A percentile compares a stretch with the other conserved stretches of the same genome.
Evolutionary conservation across 768 basidiomycete genomes (phyloP).

Genomic region (Floccularia luteovirens): DNA sequence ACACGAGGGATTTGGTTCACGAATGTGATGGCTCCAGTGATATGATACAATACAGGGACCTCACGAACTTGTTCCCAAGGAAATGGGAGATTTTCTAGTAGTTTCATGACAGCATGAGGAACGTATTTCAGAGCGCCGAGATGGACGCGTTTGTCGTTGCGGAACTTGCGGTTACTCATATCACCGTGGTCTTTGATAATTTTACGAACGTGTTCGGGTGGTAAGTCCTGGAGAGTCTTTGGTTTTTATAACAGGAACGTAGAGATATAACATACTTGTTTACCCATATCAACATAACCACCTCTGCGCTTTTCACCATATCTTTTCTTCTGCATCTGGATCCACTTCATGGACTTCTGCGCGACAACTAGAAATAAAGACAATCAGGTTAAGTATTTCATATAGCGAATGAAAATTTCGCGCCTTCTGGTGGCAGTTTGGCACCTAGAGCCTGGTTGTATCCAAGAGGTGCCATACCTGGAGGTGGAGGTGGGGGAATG

Average conservation of each 20-base stretch:
- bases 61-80: constrained; percentile 99
- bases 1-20: constrained; percentile 97
- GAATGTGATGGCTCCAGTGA: constrained; percentile 98
- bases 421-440: constrained; percentile 41
- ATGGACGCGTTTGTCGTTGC: constrained; percentile 99
- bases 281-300: constrained; percentile 87
- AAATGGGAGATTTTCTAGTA: constrained; percentile 95
- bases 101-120: constrained; percentile 98
- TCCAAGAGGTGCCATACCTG: constrained; percentile 38
- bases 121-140: constrained; percentile 98
- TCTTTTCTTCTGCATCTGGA: constrained; percentile 86
- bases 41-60: constrained; percentile 97
- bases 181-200: constrained; percentile 99
- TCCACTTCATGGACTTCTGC: constrained; percentile 95
- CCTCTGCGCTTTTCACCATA: constrained; percentile 90
- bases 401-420: constrained; percentile 6
- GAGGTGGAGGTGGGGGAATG: constrained; percentile 41
- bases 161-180: constrained; percentile 99
- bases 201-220: constrained; percentile 97
- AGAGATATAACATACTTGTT: constrained; percentile 54
- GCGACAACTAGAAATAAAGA: constrained; percentile 46
- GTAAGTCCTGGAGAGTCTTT: constrained; percentile 60
- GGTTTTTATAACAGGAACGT: constrained; percentile 11
- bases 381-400: constrained; percentile 10
- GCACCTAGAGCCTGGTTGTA: constrained; percentile 29